These are phyloP conservation scores for Colletotrichum sp. DNA, from an alignment of 2,329 filamentous ascomycete species.

Conservation along the genomic window DNA sequence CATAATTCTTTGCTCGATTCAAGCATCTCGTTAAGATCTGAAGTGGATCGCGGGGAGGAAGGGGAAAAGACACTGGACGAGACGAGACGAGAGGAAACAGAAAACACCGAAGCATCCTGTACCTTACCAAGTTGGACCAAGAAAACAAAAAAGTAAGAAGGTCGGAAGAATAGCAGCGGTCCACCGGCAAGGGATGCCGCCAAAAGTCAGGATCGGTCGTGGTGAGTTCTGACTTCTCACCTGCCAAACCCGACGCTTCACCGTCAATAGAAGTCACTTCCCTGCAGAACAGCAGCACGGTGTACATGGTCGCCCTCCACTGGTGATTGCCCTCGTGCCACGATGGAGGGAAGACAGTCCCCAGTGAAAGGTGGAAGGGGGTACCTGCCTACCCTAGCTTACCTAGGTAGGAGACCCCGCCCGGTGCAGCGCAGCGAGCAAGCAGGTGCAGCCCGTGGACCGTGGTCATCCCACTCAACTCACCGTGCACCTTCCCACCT, in stretches of 20 bases:
- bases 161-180: constrained; percentile 1
- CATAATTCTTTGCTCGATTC: constrained; percentile 15
- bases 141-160: neutral
- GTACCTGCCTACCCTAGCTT: neutral
- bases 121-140: neutral
- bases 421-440: neutral
- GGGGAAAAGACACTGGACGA: neutral
- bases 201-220: neutral
- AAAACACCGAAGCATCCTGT: neutral
- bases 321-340: neutral
- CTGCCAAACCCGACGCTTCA: constrained; percentile 3
- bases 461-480: constrained; percentile 5
- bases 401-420: neutral
- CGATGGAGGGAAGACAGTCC: neutral
- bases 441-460: neutral
- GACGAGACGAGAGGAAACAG: neutral
- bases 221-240: neutral
- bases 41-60: constrained; percentile 17
- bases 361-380: neutral
- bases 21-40: constrained; percentile 21
- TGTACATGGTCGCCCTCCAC: neutral
- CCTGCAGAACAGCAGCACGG: neutral
- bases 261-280: neutral
- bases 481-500: neutral
- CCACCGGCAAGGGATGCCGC: constrained; percentile 3